Base-by-base conservation (phyloP, 139 green algal species). In the Nannochloris sp. region DNA sequence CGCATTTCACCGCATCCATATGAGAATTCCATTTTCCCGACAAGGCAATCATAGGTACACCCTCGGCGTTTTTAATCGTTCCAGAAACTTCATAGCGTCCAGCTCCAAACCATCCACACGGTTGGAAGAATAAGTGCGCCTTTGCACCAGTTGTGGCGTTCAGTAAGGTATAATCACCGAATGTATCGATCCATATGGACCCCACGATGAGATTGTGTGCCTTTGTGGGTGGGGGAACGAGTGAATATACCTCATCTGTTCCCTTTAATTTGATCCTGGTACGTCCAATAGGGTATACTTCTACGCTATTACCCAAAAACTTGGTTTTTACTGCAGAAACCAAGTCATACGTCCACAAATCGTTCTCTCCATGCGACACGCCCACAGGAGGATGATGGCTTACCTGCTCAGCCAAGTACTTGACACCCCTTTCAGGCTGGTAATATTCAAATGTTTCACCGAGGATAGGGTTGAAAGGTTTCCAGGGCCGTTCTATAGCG, bases 381-480 rank as follows among this genome's bases (percentile, higher is more conserved):
- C 82, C 85, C 15, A 99, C 85, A 27, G 92, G 92, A 15, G 92
- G 92, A 70, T 97, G 92, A 61, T 97, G 87, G 4, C 44, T 39
- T 45, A 96, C 90, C 89, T 98, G 92, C 84, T 98, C 93, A 34
- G 88, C 84, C 15, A 98, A 54, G 67, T 90, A 97, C 19, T 70
- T 66, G 4, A 93, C 75, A 29, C 84, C 74, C 33, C 76, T 83
- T 12, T 82, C 66, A n/a, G 80, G 35, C 34, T 73, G 48, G 12
- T 83, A 65, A 34, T 92, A 61, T 81, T 99, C 87, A 76, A 93
- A 99, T 0, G 94, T 99, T 76, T 99, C 94, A 0, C 93, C 94
- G 39, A 99, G 80, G 55, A 98, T 95, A 34, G 94, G 93, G 79
- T 99, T 98, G 85, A 99, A 98, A 1, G 94, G 94, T 87, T 98